Base-by-base conservation (phyloP, 192 early-diverging fungal genomes). In the Coemansia sp. region DNA sequence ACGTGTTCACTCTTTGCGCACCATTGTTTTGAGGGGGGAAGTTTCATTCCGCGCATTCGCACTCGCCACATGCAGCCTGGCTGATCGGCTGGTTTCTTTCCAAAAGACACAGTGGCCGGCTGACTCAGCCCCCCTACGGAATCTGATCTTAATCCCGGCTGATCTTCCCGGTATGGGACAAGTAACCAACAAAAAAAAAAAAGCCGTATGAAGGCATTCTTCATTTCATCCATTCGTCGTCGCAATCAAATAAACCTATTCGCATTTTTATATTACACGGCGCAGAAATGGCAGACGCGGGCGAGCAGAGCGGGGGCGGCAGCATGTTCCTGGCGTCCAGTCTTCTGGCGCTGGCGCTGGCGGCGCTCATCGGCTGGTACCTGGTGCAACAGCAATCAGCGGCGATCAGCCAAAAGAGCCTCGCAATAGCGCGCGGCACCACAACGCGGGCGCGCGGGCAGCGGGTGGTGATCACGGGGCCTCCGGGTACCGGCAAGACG, bases 401-500 rank as follows among this genome's bases (percentile, higher is more conserved):
- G 25, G 60, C 60, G 29, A 75, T 75, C 42, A 64, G 65, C 61
- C 58, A 30, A 21, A 39, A 53, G 27, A 63, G 46, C 40, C 44
- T 75, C 8, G 64, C 64, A 1, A 15, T 67, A 26, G 71, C 70
- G 8, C 49, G 54, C 14, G 70, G 70, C 12, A 49, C 52, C 2
- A 52, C 44, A 2, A 36, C 57, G 2, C 34, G 56, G 17, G 27
- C 38, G 14, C 50, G 35, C 48, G 60, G 54, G 27, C 42, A 59
- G 30, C 50, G 54, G 12, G 57, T 75, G 12, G 48, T 75, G 12
- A 50, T 75, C 17, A 58, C 66, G 0, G 72, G 72, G 6, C 72
- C 62, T 1, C 49, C 64, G 41, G 58, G 54, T 10, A 53, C 55
- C 0, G 72, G 72, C 20, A 75, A 75, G 30, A 75, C 72, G 2